phyloP scores from a whole-genome alignment of 2,329 filamentous ascomycete genomes.

The Botrytis cinerea region DNA sequence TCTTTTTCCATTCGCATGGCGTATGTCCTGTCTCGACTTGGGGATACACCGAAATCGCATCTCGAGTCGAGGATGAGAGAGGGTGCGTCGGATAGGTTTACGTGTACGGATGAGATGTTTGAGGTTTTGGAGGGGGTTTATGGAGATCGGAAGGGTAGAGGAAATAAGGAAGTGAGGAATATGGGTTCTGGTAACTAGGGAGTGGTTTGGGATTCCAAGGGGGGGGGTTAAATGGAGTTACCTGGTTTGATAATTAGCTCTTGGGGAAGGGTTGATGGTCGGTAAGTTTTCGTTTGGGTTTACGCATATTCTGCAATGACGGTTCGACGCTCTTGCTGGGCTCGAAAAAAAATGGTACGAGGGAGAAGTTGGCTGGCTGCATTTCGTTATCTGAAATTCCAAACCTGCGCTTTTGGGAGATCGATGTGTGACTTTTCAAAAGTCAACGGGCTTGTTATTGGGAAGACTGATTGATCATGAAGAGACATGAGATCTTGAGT shows the following conservation, averaged over 20 bases:
- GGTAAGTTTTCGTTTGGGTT: background rate
- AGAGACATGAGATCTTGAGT: background rate
- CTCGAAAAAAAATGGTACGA: accelerated
- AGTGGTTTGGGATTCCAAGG: too few species aligned
- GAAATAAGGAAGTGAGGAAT: too few species aligned
- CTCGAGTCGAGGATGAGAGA: background rate
- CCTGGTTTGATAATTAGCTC: background rate
- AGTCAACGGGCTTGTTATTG: background rate
- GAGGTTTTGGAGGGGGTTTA: background rate
- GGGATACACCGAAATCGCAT: background rate
- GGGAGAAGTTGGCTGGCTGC: background rate
- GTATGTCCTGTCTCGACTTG: background rate
- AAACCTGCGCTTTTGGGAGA: accelerated
- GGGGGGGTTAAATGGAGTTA: too few species aligned
- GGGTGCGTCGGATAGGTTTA: background rate
- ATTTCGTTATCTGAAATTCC: accelerated
- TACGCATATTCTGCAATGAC: background rate
- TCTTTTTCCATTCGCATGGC: background rate
- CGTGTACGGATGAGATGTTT: background rate
- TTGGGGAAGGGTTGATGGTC: background rate
- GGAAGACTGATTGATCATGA: background rate
- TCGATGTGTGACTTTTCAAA: accelerated
- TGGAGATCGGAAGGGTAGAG: background rate
- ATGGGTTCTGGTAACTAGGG: too few species aligned
- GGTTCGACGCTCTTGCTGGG: accelerated